These are phyloP conservation scores for Darksidea phi DNA, from an alignment of 495 filamentous ascomycete species.

Conservation along the genomic window DNA sequence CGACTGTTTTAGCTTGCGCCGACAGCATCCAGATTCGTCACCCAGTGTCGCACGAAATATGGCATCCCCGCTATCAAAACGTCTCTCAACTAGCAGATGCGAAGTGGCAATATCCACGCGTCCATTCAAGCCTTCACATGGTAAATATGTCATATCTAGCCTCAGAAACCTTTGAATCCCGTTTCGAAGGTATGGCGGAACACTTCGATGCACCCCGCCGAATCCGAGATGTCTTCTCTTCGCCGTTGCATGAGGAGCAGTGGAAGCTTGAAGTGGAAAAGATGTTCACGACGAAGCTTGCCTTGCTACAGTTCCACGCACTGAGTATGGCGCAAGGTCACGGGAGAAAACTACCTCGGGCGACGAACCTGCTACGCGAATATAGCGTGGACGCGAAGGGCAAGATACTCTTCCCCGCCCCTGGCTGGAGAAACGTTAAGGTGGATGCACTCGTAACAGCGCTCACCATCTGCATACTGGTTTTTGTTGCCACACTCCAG, in stretches of 20 bases:
- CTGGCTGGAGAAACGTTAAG: slow-evolving; percentile 18
- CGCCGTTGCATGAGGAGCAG: slow-evolving; percentile 1
- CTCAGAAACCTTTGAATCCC: slow-evolving; percentile 12
- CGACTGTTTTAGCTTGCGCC: slow-evolving; percentile 19
- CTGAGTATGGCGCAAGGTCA: slow-evolving; percentile 7
- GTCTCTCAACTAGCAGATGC: slow-evolving; percentile 1
- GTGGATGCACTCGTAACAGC: background rate
- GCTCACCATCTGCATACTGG: too few species aligned
- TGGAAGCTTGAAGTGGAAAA: slow-evolving; percentile 18
- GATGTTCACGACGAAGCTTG: slow-evolving; percentile 13
- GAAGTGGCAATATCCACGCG: slow-evolving; percentile 5
- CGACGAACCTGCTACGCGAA: background rate
- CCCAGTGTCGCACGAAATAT: slow-evolving; percentile 2
- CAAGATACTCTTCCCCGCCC: slow-evolving; percentile 2
- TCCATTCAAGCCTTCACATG: slow-evolving; percentile 17
- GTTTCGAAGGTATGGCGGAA: background rate
- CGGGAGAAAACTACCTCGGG: slow-evolving; percentile 13
- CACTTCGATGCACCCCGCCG: slow-evolving; percentile 14
- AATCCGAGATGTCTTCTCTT: slow-evolving; percentile 16
- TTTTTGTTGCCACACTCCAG: too few species aligned
- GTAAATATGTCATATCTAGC: slow-evolving; percentile 12
- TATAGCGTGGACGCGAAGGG: slow-evolving; percentile 7
- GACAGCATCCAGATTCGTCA: slow-evolving; percentile 18
- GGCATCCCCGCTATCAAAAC: slow-evolving; percentile 25
- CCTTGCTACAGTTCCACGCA: slow-evolving; percentile 8